Base-by-base conservation (phyloP, 192 early-diverging fungal genomes). In the Mycoemilia scoparia region DNA sequence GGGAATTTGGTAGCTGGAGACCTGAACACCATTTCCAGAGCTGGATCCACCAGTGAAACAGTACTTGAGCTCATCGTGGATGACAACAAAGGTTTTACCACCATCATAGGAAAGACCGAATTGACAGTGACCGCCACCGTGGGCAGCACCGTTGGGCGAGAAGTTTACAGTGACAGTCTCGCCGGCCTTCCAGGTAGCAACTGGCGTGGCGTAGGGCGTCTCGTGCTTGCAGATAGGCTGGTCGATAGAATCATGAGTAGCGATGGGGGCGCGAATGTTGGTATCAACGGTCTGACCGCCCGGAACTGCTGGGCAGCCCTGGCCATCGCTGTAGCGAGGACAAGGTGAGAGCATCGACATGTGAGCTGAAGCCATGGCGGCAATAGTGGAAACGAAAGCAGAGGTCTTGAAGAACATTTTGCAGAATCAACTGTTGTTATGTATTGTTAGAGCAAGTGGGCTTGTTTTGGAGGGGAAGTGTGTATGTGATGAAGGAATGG, bases 61-160 rank as follows among this genome's bases (percentile, higher is more conserved):
- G 35, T 19, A 37, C 32, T 8, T 39, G 29, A 12, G 53, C 0
- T 61, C 57, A 18, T 52, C 54, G 39, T 72, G 57, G 34, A 79
- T 55, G 12, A 74, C 76, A 22, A 48, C 66, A 37, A 57, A 82
- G 21, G 67, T 65, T 22, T 67, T 60, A 21, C 70, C 71, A 14
- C 61, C 69, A 33, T 82, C 74, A 20, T 64, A 66, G 5, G 67
- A 71, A 8, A 82, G 44, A 4, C 74, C 48, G 45, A 82, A 69
- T 49, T 69, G 61, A 29, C 67, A 70, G 39, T 70, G 49, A 1
- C 70, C 70, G 25, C 67, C 67, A 15, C 39, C 46, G 37, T 69
- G 69, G 18, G 32, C 37, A 1, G 50, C 60, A 2, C 38, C 45
- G 14, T 29, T 24, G 4, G 39, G 39, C 15, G 36, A 35, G 27